Conservation (phyloP, 495 filamentous ascomycete species). For the Beverwykella pulmonaria region DNA sequence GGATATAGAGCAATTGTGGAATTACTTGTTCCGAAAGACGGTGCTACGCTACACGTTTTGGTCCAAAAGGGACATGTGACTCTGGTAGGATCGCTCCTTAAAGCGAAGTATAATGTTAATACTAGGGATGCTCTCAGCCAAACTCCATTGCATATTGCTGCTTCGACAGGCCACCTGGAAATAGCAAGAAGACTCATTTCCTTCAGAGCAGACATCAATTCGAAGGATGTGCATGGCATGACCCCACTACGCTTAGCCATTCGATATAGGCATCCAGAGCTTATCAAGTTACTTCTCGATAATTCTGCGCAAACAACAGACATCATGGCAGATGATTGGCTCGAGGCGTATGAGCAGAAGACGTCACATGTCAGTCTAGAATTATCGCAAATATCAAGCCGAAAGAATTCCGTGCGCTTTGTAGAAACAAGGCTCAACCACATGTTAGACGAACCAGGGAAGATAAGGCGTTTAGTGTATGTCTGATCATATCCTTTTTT, state of each 20-base stretch:
- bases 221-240: not conserved
- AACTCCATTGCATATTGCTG: not conserved
- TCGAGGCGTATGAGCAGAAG: not conserved
- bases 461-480: not conserved
- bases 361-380: not conserved
- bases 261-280: not conserved
- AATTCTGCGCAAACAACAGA: not conserved
- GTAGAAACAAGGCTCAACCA: not conserved
- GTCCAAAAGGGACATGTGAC: not conserved
- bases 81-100: not conserved
- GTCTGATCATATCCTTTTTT: not conserved
- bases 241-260: not conserved
- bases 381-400: not conserved
- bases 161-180: not conserved
- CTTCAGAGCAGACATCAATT: not conserved
- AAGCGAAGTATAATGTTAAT: not conserved
- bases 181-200: not conserved
- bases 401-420: not conserved
- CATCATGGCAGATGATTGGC: not conserved
- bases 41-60: not conserved
- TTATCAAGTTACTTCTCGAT: not conserved
- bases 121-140: not conserved
- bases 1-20: not conserved
- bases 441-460: not conserved
- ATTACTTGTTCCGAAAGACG: not conserved